Evolutionary conservation across 352 stramenopile species (phyloP).

Genomic region (Phytophthora citricola): DNA sequence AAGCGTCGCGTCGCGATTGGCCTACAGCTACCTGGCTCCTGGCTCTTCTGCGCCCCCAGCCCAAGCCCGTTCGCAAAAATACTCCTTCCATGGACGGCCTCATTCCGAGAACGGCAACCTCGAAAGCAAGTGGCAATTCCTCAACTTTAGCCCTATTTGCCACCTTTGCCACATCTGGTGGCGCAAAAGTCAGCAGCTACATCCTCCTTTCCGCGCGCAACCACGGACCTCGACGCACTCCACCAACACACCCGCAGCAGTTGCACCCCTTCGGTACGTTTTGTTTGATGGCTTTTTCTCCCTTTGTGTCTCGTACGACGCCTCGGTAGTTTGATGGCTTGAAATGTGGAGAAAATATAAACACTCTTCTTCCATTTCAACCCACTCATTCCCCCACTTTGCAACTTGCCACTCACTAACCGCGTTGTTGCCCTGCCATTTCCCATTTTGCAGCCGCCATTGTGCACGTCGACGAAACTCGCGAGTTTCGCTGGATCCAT

Average conservation of each 20-base stretch:
- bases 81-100: conserved; percentile 18
- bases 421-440: neutral
- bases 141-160: conserved; percentile 34
- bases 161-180: conserved; percentile 19
- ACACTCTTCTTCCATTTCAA: conserved; percentile 15
- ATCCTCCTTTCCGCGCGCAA: conserved; percentile 29
- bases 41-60: conserved; percentile 17
- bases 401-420: conserved; percentile 1
- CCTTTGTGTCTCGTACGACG: conserved; percentile 4
- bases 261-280: conserved; percentile 31
- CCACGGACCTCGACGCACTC: conserved; percentile 5
- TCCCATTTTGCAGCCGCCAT: conserved; percentile 12
- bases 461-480: conserved; percentile 35
- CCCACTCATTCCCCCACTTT: conserved; percentile 9
- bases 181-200: conserved; percentile 2
- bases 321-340: conserved; percentile 2
- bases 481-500: conserved; percentile 22
- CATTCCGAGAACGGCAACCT: conserved; percentile 41
- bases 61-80: conserved; percentile 34
- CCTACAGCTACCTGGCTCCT: conserved; percentile 36
- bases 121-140: conserved; percentile 30
- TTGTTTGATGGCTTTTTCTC: conserved; percentile 7
- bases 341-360: conserved; percentile 20
- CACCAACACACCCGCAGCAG: neutral
- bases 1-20: conserved; percentile 34